Evolutionary conservation across 768 basidiomycete genomes (phyloP).

Genomic region (Cystobasidium ongulense): DNA sequence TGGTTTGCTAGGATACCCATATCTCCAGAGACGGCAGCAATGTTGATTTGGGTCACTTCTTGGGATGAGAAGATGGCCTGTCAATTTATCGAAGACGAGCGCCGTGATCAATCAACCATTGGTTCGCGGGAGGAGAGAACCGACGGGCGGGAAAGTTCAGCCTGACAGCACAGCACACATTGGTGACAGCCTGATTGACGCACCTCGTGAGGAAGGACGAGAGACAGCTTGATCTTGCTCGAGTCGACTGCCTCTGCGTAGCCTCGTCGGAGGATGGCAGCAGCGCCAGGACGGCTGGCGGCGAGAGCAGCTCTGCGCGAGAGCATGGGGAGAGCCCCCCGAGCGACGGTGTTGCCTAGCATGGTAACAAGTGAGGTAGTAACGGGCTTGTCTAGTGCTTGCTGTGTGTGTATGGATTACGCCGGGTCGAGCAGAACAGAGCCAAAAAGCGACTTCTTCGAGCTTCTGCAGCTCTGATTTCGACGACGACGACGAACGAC

Average conservation of each 20-base stretch:
- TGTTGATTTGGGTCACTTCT: constrained; percentile 92
- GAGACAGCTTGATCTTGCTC: constrained; percentile 73
- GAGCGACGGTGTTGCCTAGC: not conserved
- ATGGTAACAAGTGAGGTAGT: not conserved
- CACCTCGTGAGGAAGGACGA: constrained; percentile 93
- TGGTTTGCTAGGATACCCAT: constrained; percentile 99
- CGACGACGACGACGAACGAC: not conserved
- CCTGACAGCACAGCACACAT: not conserved
- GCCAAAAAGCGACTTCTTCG: not conserved
- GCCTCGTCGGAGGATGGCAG: constrained; percentile 56
- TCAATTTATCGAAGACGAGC: not conserved
- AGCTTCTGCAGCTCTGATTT: not conserved
- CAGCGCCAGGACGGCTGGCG: constrained; percentile 27
- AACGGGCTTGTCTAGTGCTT: not conserved
- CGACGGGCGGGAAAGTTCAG: not conserved
- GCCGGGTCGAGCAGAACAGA: not conserved
- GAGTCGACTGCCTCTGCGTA: constrained; percentile 71
- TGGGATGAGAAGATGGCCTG: constrained; percentile 83
- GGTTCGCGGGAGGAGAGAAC: not conserved
- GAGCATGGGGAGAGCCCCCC: constrained; percentile 13
- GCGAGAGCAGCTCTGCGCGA: constrained; percentile 24
- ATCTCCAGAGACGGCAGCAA: constrained; percentile 86
- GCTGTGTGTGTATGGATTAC: not conserved
- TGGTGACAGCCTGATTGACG: not conserved
- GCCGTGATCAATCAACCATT: not conserved